Evolutionary conservation across 31 red algal genomes (phyloP).

Genomic region (Endocladia muricata): DNA sequence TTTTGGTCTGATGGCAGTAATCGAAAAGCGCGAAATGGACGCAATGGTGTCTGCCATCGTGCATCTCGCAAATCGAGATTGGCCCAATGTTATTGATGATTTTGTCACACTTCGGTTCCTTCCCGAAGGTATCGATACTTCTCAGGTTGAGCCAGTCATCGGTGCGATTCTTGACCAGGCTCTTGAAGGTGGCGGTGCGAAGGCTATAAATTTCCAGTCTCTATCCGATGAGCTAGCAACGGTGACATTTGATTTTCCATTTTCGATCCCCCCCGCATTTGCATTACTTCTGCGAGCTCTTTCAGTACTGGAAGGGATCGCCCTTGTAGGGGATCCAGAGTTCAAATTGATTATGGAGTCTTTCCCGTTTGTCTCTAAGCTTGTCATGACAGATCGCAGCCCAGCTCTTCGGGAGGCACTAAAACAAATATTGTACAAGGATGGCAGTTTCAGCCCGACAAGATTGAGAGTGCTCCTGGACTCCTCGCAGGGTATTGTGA

Average conservation of each 20-base stretch:
- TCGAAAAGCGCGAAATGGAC: conserved; percentile 48
- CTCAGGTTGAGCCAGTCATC: conserved; percentile 80
- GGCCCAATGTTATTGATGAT: conserved; percentile 61
- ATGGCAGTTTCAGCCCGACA: conserved; percentile 74
- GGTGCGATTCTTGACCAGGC: conserved; percentile 36
- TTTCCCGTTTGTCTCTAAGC: conserved; percentile 78
- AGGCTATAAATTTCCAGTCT: conserved; percentile 40
- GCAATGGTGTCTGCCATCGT: conserved; percentile 78
- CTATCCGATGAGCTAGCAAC: conserved; percentile 85
- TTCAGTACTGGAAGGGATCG: conserved; percentile 83
- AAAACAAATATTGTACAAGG: conserved; percentile 85
- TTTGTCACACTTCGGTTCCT: conserved; percentile 76
- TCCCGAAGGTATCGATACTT: conserved; percentile 38
- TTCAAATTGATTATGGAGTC: conserved; percentile 89
- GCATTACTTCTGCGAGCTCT: conserved; percentile 93
- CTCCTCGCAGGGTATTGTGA: conserved; percentile 80
- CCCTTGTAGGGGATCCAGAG: conserved; percentile 62
- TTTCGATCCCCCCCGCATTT: conserved; percentile 82
- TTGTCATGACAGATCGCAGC: conserved; percentile 62
- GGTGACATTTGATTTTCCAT: conserved; percentile 71
- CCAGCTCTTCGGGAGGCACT: conserved; percentile 61
- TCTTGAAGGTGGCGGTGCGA: conserved; percentile 33
- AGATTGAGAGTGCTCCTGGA: conserved; percentile 78
- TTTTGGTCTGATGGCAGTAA: conserved; percentile 80
- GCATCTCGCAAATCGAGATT: conserved; percentile 74